Base-by-base conservation (phyloP, 495 filamentous ascomycete genomes). In the Talaromyces nanjingensis region DNA sequence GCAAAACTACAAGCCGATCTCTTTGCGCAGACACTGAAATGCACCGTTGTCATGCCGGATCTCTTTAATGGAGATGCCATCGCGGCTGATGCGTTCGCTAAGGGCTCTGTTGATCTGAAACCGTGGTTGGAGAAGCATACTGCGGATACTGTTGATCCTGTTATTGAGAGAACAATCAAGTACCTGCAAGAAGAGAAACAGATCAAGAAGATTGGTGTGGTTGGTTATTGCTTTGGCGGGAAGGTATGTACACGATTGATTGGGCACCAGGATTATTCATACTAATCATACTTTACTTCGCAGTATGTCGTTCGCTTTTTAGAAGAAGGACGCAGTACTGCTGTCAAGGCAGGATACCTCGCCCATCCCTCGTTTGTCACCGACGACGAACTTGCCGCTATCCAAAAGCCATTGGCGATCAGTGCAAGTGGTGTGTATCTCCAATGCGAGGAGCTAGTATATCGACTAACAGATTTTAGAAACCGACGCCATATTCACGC, bases 1-100 rank as follows among this genome's bases (percentile, higher is more conserved):
- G 79, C 84, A 71, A 79, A 93, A 78, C 83, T 96, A 73, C 79
- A 92, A 63, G 91, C 91, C 63, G 91, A 96, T 76, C 86, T 91
- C 70, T 91, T 83, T 65, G 91, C 91, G 62, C 54, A 56, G 14
- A 86, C 85, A 68, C 88, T 89, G 70, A 91, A 91, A 52, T 96
- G 92, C 74, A 80, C 89, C 24, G 86, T 86, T 54, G 73, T 93
- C 27, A 78, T 96, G 67, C 83, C 90, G 64, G 92, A 96, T 71
- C 75, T 89, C 65, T 91, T 93, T 79, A 81, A 87, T 53, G 91
- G 89, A 56, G 88, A 96, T 68, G 67, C 84, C n/a, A 69, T 91
- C 67, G 63, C 70, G 14, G 67, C 69, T 54, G 76, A 76, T 5
- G 79, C 86, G 58, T 86, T 88, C 76, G 77, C 78, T 0, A 74